Evolutionary conservation across 768 basidiomycete genomes (phyloP).

Genomic region (Royoungia palumana): DNA sequence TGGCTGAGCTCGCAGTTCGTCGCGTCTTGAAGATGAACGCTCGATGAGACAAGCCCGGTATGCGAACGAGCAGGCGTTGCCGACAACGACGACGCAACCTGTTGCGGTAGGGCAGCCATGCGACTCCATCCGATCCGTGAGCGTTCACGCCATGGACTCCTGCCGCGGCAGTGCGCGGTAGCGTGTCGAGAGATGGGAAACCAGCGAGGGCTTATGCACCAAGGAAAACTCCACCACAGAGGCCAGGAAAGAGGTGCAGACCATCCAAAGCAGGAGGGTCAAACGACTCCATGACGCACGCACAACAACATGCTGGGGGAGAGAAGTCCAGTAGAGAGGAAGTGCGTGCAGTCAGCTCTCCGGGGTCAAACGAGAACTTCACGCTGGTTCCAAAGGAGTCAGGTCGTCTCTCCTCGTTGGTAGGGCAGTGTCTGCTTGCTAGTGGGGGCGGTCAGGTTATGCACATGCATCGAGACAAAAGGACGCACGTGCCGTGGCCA

Average conservation of each 20-base stretch:
- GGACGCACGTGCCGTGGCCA: slow-evolving; percentile 70
- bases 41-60: slow-evolving; percentile 83
- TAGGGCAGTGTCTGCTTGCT: slow-evolving; percentile 80
- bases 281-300: slow-evolving; percentile 77
- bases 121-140: slow-evolving; percentile 74
- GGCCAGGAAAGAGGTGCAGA: slow-evolving; percentile 79
- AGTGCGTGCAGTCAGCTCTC: slow-evolving; percentile 67
- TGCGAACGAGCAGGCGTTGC: slow-evolving; percentile 69
- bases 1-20: not conserved
- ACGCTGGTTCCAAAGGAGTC: slow-evolving; percentile 81
- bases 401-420: slow-evolving; percentile 66
- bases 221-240: slow-evolving; percentile 84
- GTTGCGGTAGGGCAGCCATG: not conserved
- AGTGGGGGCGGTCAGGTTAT: not conserved
- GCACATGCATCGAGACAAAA: not conserved
- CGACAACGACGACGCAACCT: too few relatives aligned
- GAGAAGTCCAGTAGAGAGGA: slow-evolving; percentile 95
- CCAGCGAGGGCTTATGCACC: slow-evolving; percentile 87
- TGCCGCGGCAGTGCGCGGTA: slow-evolving; percentile 72
- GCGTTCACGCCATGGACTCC: slow-evolving; percentile 91
- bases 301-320: slow-evolving; percentile 78
- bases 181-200: slow-evolving; percentile 92
- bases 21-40: slow-evolving; percentile 45
- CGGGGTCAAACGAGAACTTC: slow-evolving; percentile 67
- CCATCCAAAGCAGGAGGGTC: slow-evolving; percentile 85